These are phyloP conservation scores for Vitis hybrid DNA, from an alignment of 177 flowering plant species.

Conservation along the genomic window DNA sequence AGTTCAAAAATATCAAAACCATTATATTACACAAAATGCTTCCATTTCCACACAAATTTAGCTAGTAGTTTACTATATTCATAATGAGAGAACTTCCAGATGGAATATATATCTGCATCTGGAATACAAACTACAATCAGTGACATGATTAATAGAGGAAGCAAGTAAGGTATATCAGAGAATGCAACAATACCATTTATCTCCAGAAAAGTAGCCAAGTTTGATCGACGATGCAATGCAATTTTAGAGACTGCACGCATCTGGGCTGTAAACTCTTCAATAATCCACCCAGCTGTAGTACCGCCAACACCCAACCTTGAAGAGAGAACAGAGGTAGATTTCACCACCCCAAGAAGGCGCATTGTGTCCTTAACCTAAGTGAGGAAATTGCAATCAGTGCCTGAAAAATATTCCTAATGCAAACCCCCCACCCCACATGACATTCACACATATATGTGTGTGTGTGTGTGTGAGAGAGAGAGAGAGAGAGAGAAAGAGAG, in stretches of 20 bases:
- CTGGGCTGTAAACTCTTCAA: constrained; percentile 92
- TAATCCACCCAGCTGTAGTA: constrained; percentile 65
- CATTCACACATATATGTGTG: background rate
- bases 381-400: constrained; percentile 13
- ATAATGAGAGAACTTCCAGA: background rate
- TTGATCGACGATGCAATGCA: constrained; percentile 84
- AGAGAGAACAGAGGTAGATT: constrained; percentile 61
- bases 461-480: background rate
- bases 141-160: background rate
- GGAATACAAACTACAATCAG: background rate
- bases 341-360: constrained; percentile 89
- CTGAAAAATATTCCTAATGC: background rate
- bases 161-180: background rate
- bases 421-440: background rate
- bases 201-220: constrained; percentile 83
- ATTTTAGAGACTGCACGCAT: constrained; percentile 96
- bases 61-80: too few relatives aligned
- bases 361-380: constrained; percentile 81
- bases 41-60: too few relatives aligned
- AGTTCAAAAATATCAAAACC: too few relatives aligned
- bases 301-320: constrained; percentile 83
- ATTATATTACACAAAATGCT: too few relatives aligned
- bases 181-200: constrained; percentile 57
- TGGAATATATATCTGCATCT: background rate
- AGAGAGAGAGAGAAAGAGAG: background rate